phyloP scores from a whole-genome alignment of 768 basidiomycete species.

The Coprinellus aureogranulatus region DNA sequence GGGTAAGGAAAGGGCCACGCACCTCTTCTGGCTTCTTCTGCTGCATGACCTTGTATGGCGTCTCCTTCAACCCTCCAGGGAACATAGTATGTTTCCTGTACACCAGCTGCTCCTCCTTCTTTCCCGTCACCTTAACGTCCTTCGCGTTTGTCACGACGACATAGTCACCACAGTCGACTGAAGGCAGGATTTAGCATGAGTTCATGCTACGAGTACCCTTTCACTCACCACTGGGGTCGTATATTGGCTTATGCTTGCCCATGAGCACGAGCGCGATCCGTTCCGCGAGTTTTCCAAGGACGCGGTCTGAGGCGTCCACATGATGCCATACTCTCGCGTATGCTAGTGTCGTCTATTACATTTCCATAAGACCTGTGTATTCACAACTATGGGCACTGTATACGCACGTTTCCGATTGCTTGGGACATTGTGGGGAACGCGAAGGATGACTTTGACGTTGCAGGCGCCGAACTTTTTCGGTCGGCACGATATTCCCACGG shows the following conservation, averaged over 20 bases:
- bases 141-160: conserved; percentile 91
- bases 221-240: conserved; percentile 80
- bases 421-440: conserved; percentile 61
- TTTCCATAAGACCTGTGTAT: neutral
- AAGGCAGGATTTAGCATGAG: too few relatives aligned
- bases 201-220: too few relatives aligned
- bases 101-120: conserved; percentile 81
- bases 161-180: conserved; percentile 98
- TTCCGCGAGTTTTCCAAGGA: conserved; percentile 93
- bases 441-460: neutral
- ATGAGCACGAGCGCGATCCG: conserved; percentile 93
- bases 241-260: conserved; percentile 99
- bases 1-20: conserved; percentile 24
- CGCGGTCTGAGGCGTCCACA: conserved; percentile 83
- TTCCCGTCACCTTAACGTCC: conserved; percentile 82
- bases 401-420: conserved; percentile 72
- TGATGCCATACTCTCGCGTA: conserved; percentile 97
- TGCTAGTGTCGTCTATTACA: conserved; percentile 81
- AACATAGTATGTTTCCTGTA: conserved; percentile 91
- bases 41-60: conserved; percentile 82
- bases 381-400: neutral
- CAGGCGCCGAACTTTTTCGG: neutral
- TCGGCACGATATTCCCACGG: neutral
- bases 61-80: conserved; percentile 91
- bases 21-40: conserved; percentile 86